Conservation (phyloP, 345 rosid genomes). For the Chamaenerion angustifolium region DNA sequence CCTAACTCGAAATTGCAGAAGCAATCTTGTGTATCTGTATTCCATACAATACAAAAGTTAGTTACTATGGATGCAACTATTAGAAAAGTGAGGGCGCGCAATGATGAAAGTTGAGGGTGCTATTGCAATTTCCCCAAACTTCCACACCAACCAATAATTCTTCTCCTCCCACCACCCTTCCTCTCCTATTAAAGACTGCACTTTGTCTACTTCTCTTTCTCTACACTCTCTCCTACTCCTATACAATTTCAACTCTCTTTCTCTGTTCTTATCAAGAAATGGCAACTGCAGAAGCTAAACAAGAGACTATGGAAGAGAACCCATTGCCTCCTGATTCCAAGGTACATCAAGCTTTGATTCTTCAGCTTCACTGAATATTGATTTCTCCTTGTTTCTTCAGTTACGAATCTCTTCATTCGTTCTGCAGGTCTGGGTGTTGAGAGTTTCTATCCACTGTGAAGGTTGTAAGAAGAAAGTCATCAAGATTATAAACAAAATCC, state of each 20-base stretch:
- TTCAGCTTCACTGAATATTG: background rate
- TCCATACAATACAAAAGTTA: too few species aligned
- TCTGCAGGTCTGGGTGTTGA: constrained; percentile 11
- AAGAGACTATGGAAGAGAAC: constrained; percentile 3
- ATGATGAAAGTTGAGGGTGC: too few species aligned
- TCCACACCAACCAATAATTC: too few species aligned
- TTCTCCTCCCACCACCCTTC: too few species aligned
- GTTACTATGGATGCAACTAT: too few species aligned
- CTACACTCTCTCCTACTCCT: too few species aligned
- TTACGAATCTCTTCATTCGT: background rate
- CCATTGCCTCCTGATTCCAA: constrained; percentile 2
- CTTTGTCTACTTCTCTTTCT: too few species aligned
- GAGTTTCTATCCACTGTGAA: constrained; percentile 16
- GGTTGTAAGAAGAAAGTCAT: constrained; percentile 13
- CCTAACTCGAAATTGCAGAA: too few species aligned
- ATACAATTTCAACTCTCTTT: background rate
- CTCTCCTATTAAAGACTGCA: too few species aligned
- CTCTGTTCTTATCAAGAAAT: background rate
- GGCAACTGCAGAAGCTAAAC: constrained; percentile 6
- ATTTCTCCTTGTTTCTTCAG: background rate
- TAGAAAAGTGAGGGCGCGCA: too few species aligned
- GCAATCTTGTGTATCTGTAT: too few species aligned
- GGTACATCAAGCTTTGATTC: constrained; percentile 2
- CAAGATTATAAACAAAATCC: constrained; percentile 6
- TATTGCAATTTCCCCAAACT: too few species aligned